Percentiles rank a stretch among this genome's conserved stretches.
Evolutionary conservation across 768 basidiomycete species (phyloP).

Genomic region (Kwoniella heveanensis): DNA sequence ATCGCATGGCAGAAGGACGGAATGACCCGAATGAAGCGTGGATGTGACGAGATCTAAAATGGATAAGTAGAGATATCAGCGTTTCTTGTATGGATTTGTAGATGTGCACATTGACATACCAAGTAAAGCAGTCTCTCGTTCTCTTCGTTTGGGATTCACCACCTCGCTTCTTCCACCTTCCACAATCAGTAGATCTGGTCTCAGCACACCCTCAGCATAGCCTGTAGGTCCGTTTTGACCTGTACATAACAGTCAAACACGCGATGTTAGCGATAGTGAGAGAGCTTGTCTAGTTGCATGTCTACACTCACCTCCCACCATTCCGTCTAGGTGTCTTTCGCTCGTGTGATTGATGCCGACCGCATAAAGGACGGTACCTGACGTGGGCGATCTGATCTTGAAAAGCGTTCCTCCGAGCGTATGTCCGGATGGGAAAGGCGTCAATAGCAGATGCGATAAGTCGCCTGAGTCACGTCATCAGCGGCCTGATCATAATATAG

Average conservation of each 20-base stretch:
- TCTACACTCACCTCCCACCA: conserved; percentile 61
- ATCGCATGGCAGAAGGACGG: conserved; percentile 87
- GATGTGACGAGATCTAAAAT: conserved; percentile 78
- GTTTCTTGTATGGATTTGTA: too few species aligned
- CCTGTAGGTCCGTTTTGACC: conserved; percentile 40
- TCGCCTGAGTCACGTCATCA: conserved; percentile 33
- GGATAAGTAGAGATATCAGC: too few species aligned
- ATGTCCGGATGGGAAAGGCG: conserved; percentile 92
- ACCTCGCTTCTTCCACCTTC: conserved; percentile 82
- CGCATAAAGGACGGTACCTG: conserved; percentile 92
- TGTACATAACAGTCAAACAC: not conserved
- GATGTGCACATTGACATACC: too few species aligned
- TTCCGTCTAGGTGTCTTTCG: conserved; percentile 92
- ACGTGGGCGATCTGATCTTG: conserved; percentile 97
- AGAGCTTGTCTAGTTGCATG: not conserved
- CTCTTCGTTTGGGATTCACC: conserved; percentile 82
- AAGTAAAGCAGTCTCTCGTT: conserved; percentile 84
- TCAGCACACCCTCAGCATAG: conserved; percentile 59
- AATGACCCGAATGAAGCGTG: conserved; percentile 76
- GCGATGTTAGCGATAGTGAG: not conserved
- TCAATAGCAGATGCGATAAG: conserved; percentile 60
- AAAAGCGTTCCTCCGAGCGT: conserved; percentile 95
- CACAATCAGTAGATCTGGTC: conserved; percentile 91
- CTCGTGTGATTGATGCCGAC: conserved; percentile 94
- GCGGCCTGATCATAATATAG: not conserved